Conservation (phyloP, 768 basidiomycete species). For the Trametes cinnabarina region DNA sequence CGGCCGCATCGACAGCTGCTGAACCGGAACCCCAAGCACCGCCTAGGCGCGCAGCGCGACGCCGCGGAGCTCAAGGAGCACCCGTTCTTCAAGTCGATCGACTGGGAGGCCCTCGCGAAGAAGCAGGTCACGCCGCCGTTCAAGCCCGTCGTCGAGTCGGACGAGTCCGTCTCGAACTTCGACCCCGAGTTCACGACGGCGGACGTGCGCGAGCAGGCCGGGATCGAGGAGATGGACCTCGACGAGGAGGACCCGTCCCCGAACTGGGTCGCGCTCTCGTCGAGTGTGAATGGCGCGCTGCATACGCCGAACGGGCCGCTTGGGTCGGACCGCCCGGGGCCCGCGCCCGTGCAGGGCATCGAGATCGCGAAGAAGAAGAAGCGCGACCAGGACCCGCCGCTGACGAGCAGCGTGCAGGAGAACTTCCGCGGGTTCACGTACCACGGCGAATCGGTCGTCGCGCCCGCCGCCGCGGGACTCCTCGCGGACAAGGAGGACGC, state of each 20-base stretch:
- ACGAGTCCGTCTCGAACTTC: slow-evolving; percentile 97
- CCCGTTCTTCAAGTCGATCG: slow-evolving; percentile 87
- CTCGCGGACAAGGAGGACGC: slow-evolving; percentile 33
- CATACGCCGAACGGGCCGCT: slow-evolving; percentile 79
- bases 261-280: slow-evolving; percentile 57
- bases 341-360: slow-evolving; percentile 34
- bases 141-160: slow-evolving; percentile 96
- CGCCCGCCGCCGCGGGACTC: slow-evolving; percentile 40
- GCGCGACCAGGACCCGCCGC: slow-evolving; percentile 49
- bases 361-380: slow-evolving; percentile 51
- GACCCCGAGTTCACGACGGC: slow-evolving; percentile 96
- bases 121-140: slow-evolving; percentile 96
- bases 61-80: slow-evolving; percentile 95
- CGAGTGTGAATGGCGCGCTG: slow-evolving; percentile 31
- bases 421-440: slow-evolving; percentile 96
- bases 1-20: slow-evolving; percentile 59
- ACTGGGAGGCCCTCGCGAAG: slow-evolving; percentile 83
- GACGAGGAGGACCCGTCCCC: slow-evolving; percentile 64
- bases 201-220: slow-evolving; percentile 74
- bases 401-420: slow-evolving; percentile 93
- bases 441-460: slow-evolving; percentile 68
- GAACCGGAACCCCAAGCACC: slow-evolving; percentile 97
- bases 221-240: slow-evolving; percentile 41
- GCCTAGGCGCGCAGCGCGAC: slow-evolving; percentile 87
- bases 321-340: slow-evolving; percentile 40